A percentile compares a stretch with the other conserved stretches of the same genome.
Evolutionary conservation across 2,329 filamentous ascomycete genomes (phyloP).

Genomic region (Emmonsia crescens): DNA sequence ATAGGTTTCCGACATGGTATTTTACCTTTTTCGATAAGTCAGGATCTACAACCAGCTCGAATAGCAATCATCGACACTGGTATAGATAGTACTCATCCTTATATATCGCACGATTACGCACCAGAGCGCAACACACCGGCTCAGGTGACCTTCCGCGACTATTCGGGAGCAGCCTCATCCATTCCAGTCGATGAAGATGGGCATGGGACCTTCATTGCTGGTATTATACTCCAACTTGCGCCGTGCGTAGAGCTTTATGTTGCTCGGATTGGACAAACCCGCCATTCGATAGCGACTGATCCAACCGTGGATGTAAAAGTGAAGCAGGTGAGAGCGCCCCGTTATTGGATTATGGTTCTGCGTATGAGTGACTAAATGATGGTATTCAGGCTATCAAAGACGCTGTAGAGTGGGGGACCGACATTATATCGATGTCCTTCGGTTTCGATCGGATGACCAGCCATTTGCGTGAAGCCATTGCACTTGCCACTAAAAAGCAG

Average conservation of each 20-base stretch:
- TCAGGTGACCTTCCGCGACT: neutral
- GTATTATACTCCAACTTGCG: neutral
- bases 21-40: neutral
- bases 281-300: neutral
- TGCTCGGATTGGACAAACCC: neutral
- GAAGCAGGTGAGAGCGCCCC: neutral
- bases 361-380: neutral
- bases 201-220: neutral
- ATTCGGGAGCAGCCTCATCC: neutral
- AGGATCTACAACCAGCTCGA: neutral
- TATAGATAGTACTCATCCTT: neutral
- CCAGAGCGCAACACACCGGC: neutral
- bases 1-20: neutral
- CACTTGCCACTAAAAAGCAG: neutral
- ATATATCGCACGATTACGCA: neutral
- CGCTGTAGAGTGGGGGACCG: neutral
- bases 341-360: neutral
- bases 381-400: neutral
- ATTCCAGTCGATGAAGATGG: neutral
- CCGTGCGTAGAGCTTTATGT: neutral
- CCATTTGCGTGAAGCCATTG: neutral
- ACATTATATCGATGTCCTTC: neutral
- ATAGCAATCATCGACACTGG: neutral
- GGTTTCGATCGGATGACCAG: neutral
- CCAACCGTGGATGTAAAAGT: neutral